phyloP scores from a whole-genome alignment of 805 yeast genomes.

The Yarrowia phangngaensis region DNA sequence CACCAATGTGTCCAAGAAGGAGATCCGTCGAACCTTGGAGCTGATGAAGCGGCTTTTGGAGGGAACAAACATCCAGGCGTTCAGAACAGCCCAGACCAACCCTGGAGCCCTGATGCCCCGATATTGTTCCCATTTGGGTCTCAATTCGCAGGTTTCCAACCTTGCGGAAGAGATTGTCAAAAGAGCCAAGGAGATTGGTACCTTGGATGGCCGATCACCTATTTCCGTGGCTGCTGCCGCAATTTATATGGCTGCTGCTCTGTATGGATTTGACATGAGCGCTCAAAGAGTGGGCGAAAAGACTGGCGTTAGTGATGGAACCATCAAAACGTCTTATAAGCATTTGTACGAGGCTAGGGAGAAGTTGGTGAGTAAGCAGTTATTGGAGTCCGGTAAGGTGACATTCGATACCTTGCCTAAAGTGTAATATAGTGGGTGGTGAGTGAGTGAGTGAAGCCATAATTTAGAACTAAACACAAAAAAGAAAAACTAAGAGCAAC shows the following conservation, averaged over 20 bases:
- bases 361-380: constrained; percentile 66
- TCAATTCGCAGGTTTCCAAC: constrained; percentile 76
- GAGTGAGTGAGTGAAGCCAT: not conserved
- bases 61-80: constrained; percentile 40
- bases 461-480: not conserved
- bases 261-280: constrained; percentile 73
- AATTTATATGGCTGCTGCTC: constrained; percentile 85
- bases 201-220: constrained; percentile 93
- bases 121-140: constrained; percentile 91
- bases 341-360: constrained; percentile 71
- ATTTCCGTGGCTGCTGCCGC: constrained; percentile 97
- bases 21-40: constrained; percentile 86
- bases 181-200: constrained; percentile 84
- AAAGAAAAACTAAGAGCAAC: not conserved
- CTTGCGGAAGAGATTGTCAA: constrained; percentile 92
- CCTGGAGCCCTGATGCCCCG: constrained; percentile 95
- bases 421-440: constrained; percentile 29
- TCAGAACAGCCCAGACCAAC: constrained; percentile 75
- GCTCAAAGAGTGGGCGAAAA: constrained; percentile 84
- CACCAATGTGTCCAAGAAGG: constrained; percentile 89
- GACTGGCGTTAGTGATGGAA: constrained; percentile 95
- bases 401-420: constrained; percentile 47
- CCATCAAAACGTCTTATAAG: constrained; percentile 88
- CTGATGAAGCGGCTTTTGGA: constrained; percentile 67
- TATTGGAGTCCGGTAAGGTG: constrained; percentile 68